Evolutionary conservation across 2,329 filamentous ascomycete genomes (phyloP), one percentile per base, ranked within the genome.

Genomic region (Ceratocystis harringtonii): DNA sequence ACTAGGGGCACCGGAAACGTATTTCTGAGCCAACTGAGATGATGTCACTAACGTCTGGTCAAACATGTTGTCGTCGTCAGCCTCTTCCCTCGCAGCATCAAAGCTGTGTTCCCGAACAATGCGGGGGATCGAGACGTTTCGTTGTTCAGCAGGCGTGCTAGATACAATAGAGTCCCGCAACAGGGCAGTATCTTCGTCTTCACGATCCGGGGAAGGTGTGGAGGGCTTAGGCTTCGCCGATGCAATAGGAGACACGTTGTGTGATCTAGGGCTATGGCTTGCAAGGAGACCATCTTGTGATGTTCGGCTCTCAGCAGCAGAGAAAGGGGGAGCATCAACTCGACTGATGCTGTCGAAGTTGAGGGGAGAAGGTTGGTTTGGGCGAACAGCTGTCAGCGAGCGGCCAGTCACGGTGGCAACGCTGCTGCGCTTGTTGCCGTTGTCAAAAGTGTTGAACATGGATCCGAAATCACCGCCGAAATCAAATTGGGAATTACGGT

Each of bases 391-490:
- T 0, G 80, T 80, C 65, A 81, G 72, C 41, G 78, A 78, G 5
- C 80, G 76, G 30, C 76, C 74, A 19, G 74, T 73, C 3, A 67
- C 65, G 6, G 65, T 64, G n/a, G 78, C 65, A 80, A 68, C 3
- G 80, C 62, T 64, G 62, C 44, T 45, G 12, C 65, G 62, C n/a
- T 62, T 45, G 69, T 80, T 81, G 25, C 78, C 75, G 67, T 84
- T 84, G 68, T 82, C 80, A 61, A 82, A 81, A n/a, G 74, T 76
- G 10, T 75, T 75, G 50, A 84, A 77, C 79, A 84, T 81, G 65
- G 77, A 81, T 67, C 79, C 77, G 68, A 84, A 82, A 70, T 84
- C 82, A 60, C 81, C 78, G 17, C 82, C 82, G 61, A 85, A 71
- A 69, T 84, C 81, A 17, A 84, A 70, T 50, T 73, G 72, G 10